Conservation (phyloP, 164 flowering plant genomes). For the Buxus sempervirens region DNA sequence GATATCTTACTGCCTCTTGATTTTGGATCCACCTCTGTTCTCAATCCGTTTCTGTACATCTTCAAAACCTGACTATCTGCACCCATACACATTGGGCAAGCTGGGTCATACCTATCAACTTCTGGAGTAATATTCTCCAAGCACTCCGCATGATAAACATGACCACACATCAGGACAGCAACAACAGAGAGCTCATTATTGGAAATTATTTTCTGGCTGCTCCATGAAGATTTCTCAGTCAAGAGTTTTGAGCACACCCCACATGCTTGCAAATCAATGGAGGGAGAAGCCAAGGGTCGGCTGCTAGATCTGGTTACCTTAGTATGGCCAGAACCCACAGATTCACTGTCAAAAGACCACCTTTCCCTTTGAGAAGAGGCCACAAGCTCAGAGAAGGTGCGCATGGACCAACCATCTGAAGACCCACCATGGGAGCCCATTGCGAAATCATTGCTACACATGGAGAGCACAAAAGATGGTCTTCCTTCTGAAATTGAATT, state of each 20-base stretch:
- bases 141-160: slow-evolving; percentile 89
- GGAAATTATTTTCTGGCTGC: slow-evolving; percentile 40
- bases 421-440: slow-evolving; percentile 66
- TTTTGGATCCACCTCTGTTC: slow-evolving; percentile 56
- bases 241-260: slow-evolving; percentile 69
- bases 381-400: slow-evolving; percentile 75
- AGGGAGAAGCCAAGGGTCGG: slow-evolving; percentile 43
- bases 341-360: slow-evolving; percentile 91
- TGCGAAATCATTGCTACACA: slow-evolving; percentile 50
- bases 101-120: slow-evolving; percentile 61
- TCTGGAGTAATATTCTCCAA: slow-evolving; percentile 71
- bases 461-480: slow-evolving; percentile 45
- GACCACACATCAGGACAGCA: slow-evolving; percentile 87
- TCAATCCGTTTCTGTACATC: slow-evolving; percentile 47
- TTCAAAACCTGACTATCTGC: slow-evolving; percentile 59
- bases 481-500: slow-evolving; percentile 65
- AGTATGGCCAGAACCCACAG: slow-evolving; percentile 34
- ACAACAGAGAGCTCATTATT: slow-evolving; percentile 53
- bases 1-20: slow-evolving; percentile 44
- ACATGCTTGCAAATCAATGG: slow-evolving; percentile 63
- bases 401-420: slow-evolving; percentile 90
- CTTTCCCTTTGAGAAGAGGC: slow-evolving; percentile 72
- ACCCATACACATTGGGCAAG: slow-evolving; percentile 68
- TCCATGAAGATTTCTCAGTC: slow-evolving; percentile 56
- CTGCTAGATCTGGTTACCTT: slow-evolving; percentile 58